Conservation (phyloP, 257 asterid genomes). For the Ligustrum vulgare region DNA sequence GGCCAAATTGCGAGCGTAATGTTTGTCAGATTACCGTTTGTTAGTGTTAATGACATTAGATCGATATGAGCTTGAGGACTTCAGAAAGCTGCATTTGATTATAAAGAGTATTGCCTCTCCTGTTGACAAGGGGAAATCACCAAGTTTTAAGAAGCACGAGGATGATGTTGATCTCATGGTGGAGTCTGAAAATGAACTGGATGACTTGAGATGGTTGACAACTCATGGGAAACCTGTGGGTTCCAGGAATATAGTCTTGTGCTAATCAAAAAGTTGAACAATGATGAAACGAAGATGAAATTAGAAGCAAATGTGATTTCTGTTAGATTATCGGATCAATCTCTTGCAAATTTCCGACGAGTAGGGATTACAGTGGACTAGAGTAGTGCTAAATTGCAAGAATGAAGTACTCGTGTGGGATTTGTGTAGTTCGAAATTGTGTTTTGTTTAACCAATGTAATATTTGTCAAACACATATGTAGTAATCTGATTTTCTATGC, state of each 20-base stretch:
- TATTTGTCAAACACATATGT: too few relatives aligned
- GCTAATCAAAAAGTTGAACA: slow-evolving; percentile 54
- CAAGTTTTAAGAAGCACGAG: slow-evolving; percentile 62
- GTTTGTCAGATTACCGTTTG: slow-evolving; percentile 11
- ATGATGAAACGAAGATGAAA: slow-evolving; percentile 47
- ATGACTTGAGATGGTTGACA: slow-evolving; percentile 33
- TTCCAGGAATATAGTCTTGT: slow-evolving; percentile 62
- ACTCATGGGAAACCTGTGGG: slow-evolving; percentile 63
- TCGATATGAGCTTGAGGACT: slow-evolving; percentile 46
- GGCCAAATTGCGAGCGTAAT: too few relatives aligned
- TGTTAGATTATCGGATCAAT: too few relatives aligned
- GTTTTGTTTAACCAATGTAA: too few relatives aligned
- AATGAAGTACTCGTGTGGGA: too few relatives aligned
- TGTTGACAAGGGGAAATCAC: slow-evolving; percentile 57
- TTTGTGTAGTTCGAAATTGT: too few relatives aligned
- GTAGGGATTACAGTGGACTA: too few relatives aligned
- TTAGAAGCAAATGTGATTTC: slow-evolving; percentile 52
- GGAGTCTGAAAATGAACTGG: slow-evolving; percentile 78
- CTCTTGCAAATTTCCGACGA: too few relatives aligned
- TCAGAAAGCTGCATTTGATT: slow-evolving; percentile 53
- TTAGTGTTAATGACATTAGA: slow-evolving; percentile 40
- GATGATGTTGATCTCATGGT: slow-evolving; percentile 75
- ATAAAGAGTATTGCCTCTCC: slow-evolving; percentile 70
- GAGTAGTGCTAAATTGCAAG: too few relatives aligned
- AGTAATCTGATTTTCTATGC: too few relatives aligned